These are phyloP conservation scores for Flueggea neowawraea DNA, from an alignment of 441 rosid genomes.

Conservation along the genomic window DNA sequence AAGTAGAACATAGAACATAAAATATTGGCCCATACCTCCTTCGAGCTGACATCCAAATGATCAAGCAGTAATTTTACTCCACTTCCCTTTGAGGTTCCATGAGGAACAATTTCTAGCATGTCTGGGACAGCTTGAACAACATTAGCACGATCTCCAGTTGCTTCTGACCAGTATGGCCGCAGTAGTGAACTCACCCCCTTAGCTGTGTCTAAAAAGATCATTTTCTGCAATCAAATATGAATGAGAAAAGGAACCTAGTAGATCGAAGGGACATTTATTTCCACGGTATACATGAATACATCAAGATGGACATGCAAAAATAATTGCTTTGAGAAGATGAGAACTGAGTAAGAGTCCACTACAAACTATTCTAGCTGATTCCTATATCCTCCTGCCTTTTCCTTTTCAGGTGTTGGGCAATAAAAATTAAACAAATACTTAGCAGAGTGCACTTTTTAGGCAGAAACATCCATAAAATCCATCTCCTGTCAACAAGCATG, in stretches of 20 bases:
- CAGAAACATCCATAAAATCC: neutral
- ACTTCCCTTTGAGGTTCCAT: conserved; percentile 80
- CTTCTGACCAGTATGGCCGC: conserved; percentile 89
- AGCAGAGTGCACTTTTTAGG: no score
- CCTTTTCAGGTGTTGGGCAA: no score
- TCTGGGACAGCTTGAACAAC: conserved; percentile 83
- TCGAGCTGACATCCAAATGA: conserved; percentile 62
- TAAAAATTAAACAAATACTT: no score
- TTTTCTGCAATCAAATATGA: conserved; percentile 49
- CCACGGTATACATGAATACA: neutral
- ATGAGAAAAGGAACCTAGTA: conserved; percentile 1
- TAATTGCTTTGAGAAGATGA: no score
- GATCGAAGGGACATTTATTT: neutral
- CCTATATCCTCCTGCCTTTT: no score
- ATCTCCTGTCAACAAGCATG: neutral
- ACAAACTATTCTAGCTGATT: no score
- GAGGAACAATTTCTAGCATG: conserved; percentile 90
- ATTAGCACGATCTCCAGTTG: conserved; percentile 52
- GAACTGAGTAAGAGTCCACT: no score
- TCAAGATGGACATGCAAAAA: neutral
- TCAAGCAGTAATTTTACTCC: conserved; percentile 72
- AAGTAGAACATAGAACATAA: neutral
- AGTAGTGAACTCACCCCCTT: conserved; percentile 60
- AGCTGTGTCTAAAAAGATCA: conserved; percentile 69
- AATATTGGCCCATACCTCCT: conserved; percentile 46